Evolutionary conservation across 164 flowering plant genomes (phyloP), one percentile per base, ranked within the genome.

Genomic region (grape (Vitis vinifera)): DNA sequence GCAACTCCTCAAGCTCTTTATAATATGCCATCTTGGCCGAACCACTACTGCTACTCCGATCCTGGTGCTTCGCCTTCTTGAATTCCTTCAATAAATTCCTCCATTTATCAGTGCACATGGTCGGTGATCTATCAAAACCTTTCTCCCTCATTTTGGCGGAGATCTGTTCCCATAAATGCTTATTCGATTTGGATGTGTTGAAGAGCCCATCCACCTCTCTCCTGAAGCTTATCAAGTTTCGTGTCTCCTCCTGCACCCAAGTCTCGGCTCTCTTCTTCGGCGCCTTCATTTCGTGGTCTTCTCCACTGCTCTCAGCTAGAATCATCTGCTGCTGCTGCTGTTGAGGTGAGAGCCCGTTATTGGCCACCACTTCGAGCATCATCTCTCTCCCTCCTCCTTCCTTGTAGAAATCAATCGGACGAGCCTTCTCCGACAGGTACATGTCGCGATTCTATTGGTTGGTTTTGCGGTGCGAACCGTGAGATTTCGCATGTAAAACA

Each of bases 31-130:
- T 90, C 84, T 94, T 93, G 2, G 84, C 90, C 0, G 91, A 84
- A 14, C 81, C 88, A 65, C 79, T 57, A 8, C 85, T 87, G 62
- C 79, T 57, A 8, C 85, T 87, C 50, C 84, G 76, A 2, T 87
- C 88, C 13, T 84, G 88, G 19, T 87, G 91, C 81, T 84, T 89
- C 3, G 88, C 89, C 76, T 92, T 94, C 84, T 94, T 94, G 74
- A 79, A 89, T 80, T 94, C 98, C 83, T 94, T 94, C 73, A 94
- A 68, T 69, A 93, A 71, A 66, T 93, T 93, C 87, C 98, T 86
- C 98, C 98, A 93, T 81, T 93, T 93, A 75, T 93, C 98, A 15
- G 98, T 93, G 57, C 97, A 92, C 97, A 92, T 92, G 11, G 92
- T 90, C 0, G 97, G 91, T 0, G 94, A 88, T 9, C 98, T 74